Conservation (phyloP, 257 asterid genomes). For the Primulina eburnea region DNA sequence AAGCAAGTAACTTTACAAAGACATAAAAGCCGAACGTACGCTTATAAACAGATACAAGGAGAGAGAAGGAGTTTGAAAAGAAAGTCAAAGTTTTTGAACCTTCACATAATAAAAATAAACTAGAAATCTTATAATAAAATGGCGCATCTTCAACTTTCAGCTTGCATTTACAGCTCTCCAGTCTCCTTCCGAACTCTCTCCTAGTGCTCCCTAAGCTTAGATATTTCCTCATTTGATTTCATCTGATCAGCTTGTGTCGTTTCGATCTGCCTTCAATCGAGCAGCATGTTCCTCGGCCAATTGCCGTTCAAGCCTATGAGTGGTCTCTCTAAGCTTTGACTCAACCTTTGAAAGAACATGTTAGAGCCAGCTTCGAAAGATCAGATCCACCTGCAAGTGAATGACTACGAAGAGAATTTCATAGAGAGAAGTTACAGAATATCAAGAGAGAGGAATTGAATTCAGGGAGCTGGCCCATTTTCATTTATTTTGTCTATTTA, state of each 20-base stretch:
- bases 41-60: no score
- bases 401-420: no score
- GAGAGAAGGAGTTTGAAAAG: neutral
- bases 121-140: constrained; percentile 31
- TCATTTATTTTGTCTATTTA: no score
- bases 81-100: no score
- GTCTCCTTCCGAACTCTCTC: constrained; percentile 51
- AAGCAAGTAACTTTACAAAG: no score
- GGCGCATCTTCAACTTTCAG: constrained; percentile 38
- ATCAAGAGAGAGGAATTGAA: no score
- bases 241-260: constrained; percentile 39
- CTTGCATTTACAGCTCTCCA: constrained; percentile 45
- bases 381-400: no score
- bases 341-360: constrained; percentile 43
- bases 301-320: constrained; percentile 44
- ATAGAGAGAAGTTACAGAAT: no score
- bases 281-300: constrained; percentile 54
- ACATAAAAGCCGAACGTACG: no score
- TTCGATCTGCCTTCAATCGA: constrained; percentile 41
- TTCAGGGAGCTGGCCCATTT: no score
- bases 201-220: constrained; percentile 34
- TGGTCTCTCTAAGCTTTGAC: constrained; percentile 47
- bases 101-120: constrained; percentile 1
- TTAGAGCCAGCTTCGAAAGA: no score
- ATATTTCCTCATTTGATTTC: constrained; percentile 38